Base-by-base conservation (phyloP, 768 basidiomycete genomes). In the Holtermannia corniformis region DNA sequence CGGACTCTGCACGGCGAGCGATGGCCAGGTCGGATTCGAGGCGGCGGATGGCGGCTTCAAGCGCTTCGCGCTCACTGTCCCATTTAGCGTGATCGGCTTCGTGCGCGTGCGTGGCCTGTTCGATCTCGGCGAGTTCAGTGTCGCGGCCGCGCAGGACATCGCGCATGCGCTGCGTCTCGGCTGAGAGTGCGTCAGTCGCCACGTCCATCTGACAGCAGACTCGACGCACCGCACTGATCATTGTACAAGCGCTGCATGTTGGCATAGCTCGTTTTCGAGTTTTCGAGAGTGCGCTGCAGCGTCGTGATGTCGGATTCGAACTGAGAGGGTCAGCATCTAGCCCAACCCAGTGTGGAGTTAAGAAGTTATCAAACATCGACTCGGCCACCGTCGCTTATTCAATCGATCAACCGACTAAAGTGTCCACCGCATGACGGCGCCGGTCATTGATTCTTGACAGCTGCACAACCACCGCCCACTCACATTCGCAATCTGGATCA, bases 161-260 rank as follows among this genome's bases (percentile, higher is more conserved):
- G 24, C 87, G 82, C 52, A 86, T 82, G 58, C 82, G 81, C 64
- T 92, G 87, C 3, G 90, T 84, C 58, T 81, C 81, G 43, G 81
- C 85, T 86, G 55, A 19, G 1, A 40, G 56, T 54, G 37, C 68
- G 62, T 44, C 46, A 13, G 1, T 19, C 3, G 5, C 13, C 3
- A n/a, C 28, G 20, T 22, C 5, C 10, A 12, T 13, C 22, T n/a
- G n/a, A n/a, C 16, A n/a, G 23, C 25, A 12, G 3, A 20, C 0
- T 25, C 1, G 3, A 80, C 83, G 19, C 68, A 86, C 85, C 73
- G 62, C 82, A 84, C 72, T 93, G 91, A 64, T 93, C 88, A 60
- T 85, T 81, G 63, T 93, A 95, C 67, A 88, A 87, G 62, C 83
- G 83, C 64, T 91, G 85, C 56, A 93, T 75, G 59, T 79, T 83